phyloP scores from a whole-genome alignment of 345 rosid genomes.

The Ricinus communis region DNA sequence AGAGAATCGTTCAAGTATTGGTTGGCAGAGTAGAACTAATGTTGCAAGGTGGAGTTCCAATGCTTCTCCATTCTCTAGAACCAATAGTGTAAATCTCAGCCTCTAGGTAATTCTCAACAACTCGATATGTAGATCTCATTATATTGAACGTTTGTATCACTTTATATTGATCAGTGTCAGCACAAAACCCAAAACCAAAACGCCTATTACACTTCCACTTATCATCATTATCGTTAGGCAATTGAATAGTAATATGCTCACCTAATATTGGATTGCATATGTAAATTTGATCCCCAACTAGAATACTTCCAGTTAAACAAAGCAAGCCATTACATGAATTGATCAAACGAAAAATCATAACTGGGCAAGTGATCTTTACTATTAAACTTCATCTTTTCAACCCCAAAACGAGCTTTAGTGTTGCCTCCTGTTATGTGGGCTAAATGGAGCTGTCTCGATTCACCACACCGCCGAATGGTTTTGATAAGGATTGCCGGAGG shows the following conservation, averaged over 20 bases:
- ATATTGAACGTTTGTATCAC: not conserved
- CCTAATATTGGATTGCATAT: not conserved
- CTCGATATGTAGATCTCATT: not conserved
- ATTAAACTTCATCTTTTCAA: not conserved
- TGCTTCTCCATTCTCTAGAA: not conserved
- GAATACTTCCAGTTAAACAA: not conserved
- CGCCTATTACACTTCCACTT: not conserved
- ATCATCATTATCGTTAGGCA: not conserved
- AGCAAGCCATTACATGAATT: not conserved
- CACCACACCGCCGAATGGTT: too few relatives aligned
- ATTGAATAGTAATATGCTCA: not conserved
- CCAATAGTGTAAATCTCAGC: not conserved
- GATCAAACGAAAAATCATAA: not conserved
- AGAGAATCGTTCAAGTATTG: too few relatives aligned
- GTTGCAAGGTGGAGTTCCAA: too few relatives aligned
- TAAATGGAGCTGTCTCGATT: not conserved
- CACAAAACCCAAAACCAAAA: not conserved
- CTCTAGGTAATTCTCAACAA: not conserved
- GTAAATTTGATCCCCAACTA: not conserved
- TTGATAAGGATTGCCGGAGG: too few relatives aligned
- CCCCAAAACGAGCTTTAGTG: not conserved
- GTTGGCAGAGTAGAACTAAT: too few relatives aligned
- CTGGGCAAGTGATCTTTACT: not conserved
- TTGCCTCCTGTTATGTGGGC: not conserved
- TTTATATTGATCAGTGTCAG: not conserved